Evolutionary conservation across 345 rosid genomes (phyloP), one percentile per base, ranked within the genome.

Genomic region (Lepidium sativum): DNA sequence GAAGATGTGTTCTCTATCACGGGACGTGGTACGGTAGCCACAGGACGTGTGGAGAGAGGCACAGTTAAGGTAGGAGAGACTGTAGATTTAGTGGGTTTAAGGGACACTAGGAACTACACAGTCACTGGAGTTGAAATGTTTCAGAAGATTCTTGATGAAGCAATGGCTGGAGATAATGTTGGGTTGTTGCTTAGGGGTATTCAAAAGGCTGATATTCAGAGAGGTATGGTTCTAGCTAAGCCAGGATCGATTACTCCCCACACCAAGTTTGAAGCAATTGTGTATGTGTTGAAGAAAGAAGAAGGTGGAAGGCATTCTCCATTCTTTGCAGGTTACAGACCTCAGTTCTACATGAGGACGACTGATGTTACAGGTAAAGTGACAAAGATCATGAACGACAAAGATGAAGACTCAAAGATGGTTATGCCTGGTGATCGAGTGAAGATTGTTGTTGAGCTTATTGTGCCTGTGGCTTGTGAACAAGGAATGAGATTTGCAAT

Each of bases 351-450:
- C 84, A 91, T 91, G 97, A 90, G 98, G 78, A 91, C 95, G 25
- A 88, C 95, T 6, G 96, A 88, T 78, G 95, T 91, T n/a, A 91
- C 96, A 0, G 98, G 98, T 33, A 86, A 62, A 67, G 96, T 91
- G 66, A 35, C 91, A 0, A 62, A 80, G 17, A 84, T 94, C 54
- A 86, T 86, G 96, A 90, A 86, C 10, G 97, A 88, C 42, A 85
- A 85, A 75, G 96, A 85, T 18, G 99, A 91, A 77, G 96, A 91
- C 70, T 88, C 95, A 15, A 95, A 86, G 81, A 88, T 95, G 97
- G 96, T 95, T 73, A 88, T 95, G 97, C 97, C 99, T 0, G 96
- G 94, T 43, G 99, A 95, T 69, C 81, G 88, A 47, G 96, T 95
- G 9, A 91, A 86, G 87, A 86, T 88, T 78, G 80, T 84, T 34